Base-by-base conservation (phyloP, 495 filamentous ascomycete genomes). In the Peziza echinospora region DNA sequence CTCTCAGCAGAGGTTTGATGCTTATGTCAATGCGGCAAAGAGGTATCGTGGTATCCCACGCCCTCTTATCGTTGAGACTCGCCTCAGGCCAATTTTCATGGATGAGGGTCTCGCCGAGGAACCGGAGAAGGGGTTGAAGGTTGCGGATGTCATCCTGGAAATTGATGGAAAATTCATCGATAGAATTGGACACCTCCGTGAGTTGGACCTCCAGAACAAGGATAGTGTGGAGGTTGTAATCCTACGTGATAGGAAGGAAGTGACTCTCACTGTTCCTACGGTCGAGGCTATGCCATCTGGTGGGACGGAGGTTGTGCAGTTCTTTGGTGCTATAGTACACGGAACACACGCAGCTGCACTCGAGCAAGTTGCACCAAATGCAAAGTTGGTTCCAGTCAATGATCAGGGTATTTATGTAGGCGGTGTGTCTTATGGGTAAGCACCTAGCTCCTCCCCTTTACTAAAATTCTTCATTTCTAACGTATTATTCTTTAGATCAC, bases 391-490 rank as follows among this genome's bases (percentile, higher is more conserved):
- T 21, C 57, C 57, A 6, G 26, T 59, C 2, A 44, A 49, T 22
- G 44, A 50, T 11, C 39, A 52, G n/a, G 56, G 57, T 8, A 51
- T 55, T 26, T 60, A 60, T 40, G 56, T 60, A n/a, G 57, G 57
- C 26, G 57, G 57, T 48, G 57, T 60, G 16, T 59, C 56, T n/a
- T 60, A 60, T 21, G 57, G 57, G n/a, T n/a, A n/a, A n/a, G n/a
- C n/a, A n/a, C n/a, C n/a, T n/a, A n/a, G n/a, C n/a, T n/a, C n/a
- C n/a, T n/a, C n/a, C n/a, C n/a, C n/a, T n/a, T n/a, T n/a, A n/a
- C n/a, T n/a, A n/a, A n/a, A n/a, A n/a, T n/a, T n/a, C n/a, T n/a
- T n/a, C n/a, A n/a, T n/a, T n/a, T n/a, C n/a, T n/a, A n/a, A n/a
- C n/a, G n/a, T n/a, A n/a, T n/a, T n/a, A n/a, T n/a, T n/a, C n/a